Base-by-base conservation (phyloP, 352 stramenopile genomes). In the Halophytophthora batemanensis region DNA sequence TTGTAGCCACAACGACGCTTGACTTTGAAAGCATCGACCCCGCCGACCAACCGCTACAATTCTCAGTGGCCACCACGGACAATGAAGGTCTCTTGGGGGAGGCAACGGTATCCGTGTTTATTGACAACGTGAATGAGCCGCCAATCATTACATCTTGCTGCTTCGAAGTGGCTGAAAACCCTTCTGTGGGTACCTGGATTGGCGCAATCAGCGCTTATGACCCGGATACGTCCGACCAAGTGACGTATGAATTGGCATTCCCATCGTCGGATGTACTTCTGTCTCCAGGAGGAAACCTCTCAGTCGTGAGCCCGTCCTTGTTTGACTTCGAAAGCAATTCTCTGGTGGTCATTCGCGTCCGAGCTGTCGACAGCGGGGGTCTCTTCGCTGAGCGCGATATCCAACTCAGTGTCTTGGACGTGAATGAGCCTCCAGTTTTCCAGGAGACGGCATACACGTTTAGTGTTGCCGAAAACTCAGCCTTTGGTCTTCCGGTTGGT, bases 321-420 rank as follows among this genome's bases (percentile, higher is more conserved):
- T 87, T 87, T 23, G 63, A 87, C 41, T 87, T 56, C 21, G 76
- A 87, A 40, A 65, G n/a, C 14, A 74, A 69, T 44, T 45, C 59
- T 15, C 60, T 61, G 18, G 11, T 87, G 10, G 54, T 51, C 1
- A 10, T 79, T 23, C 62, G 64, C 0, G 68, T 79, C 2, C 62
- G 69, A 0, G 65, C 50, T 17, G 70, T 53, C 17, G 75, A 86
- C 34, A 40, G 34, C 17, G 52, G 55, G 17, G 76, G 76, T 1
- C 38, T 84, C 0, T 72, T 54, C 17, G 41, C 45, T 31, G 69
- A 81, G 31, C 53, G 54, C 4, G 61, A 84, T 10, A 51, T 87
- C 19, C 64, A 64, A 3, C 64, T 87, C 37, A 59, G 50, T 13
- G 22, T 87, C 18, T 15, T 67, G 13, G 68, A 87, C 48, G 42